These are phyloP conservation scores for barley (Hordeum vulgare) DNA, from an alignment of 176 grass and related monocot genomes.

Conservation along the genomic window MorexV3_pseudomolecules_assembly NC_058522.1:276272489-276272988, in stretches of 20 bases:
- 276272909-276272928: neutral
- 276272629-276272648: slow-evolving; percentile 49
- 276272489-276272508: neutral
- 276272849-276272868: slow-evolving; percentile 58
- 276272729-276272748: slow-evolving; percentile 54
- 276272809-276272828: slow-evolving; percentile 66
- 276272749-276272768: slow-evolving; percentile 57
- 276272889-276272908: neutral
- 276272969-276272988: neutral
- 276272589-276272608: slow-evolving; percentile 81
- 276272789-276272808: slow-evolving; percentile 50
- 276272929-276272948: neutral
- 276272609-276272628: slow-evolving; percentile 84
- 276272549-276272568: slow-evolving; percentile 32
- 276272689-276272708: neutral
- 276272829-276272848: slow-evolving; percentile 52
- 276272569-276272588: slow-evolving; percentile 60
- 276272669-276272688: neutral
- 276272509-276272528: neutral
- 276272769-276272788: slow-evolving; percentile 38
- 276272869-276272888: slow-evolving; percentile 54
- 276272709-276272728: neutral
- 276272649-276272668: neutral
- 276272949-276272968: neutral
- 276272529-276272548: slow-evolving; percentile 62